These are phyloP conservation scores for Melocanna baccifera DNA, from an alignment of 176 grass and related monocot species.

Conservation along the genomic window DNA sequence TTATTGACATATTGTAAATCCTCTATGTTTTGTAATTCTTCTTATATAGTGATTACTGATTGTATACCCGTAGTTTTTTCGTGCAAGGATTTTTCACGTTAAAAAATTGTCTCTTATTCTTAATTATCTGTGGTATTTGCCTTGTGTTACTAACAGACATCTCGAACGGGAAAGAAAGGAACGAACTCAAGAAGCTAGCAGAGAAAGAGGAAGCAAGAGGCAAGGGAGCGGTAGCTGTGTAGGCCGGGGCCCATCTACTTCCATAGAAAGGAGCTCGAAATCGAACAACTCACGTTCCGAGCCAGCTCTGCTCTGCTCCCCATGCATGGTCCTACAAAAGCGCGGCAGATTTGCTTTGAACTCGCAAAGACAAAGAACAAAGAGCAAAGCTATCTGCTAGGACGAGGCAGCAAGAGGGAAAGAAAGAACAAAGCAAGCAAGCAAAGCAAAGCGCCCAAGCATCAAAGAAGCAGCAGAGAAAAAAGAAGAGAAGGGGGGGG, in stretches of 20 bases:
- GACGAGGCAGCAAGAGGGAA: neutral
- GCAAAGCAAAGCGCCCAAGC: neutral
- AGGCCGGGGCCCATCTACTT: slow-evolving; percentile 21
- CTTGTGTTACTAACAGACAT: neutral
- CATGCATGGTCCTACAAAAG: slow-evolving; percentile 79
- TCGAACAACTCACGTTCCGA: slow-evolving; percentile 49
- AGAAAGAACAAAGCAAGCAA: slow-evolving; percentile 4
- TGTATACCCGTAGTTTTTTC: too few species aligned
- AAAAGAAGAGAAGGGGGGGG: slow-evolving; percentile 28
- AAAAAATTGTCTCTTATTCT: too few species aligned
- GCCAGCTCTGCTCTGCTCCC: slow-evolving; percentile 37
- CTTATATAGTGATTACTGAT: too few species aligned
- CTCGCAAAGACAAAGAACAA: slow-evolving; percentile 58
- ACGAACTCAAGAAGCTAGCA: neutral
- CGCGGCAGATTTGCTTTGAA: slow-evolving; percentile 69
- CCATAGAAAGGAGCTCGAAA: slow-evolving; percentile 47
- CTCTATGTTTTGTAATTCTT: too few species aligned
- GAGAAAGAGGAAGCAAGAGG: neutral
- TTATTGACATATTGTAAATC: too few species aligned
- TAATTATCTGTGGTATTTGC: too few species aligned
- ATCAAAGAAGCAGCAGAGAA: slow-evolving; percentile 20
- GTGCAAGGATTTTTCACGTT: fast-evolving
- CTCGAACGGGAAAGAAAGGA: neutral
- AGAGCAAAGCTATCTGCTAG: slow-evolving; percentile 28
- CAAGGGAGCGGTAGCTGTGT: neutral